Base-by-base conservation (phyloP, 2,329 filamentous ascomycete genomes). In the Cryphonectria parasitica region DNA sequence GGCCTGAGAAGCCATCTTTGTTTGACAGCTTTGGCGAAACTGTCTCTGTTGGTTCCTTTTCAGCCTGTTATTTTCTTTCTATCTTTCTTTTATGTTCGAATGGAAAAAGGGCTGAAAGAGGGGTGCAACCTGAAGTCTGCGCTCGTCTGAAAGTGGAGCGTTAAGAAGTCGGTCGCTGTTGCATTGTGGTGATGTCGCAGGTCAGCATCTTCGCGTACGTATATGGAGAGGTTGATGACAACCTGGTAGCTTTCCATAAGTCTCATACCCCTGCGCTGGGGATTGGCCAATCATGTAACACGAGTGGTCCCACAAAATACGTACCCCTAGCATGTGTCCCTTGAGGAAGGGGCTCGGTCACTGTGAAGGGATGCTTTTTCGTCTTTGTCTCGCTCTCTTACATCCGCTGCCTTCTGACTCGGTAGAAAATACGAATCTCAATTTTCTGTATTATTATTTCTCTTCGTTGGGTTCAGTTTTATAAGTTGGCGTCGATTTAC, bases 1-100 rank as follows among this genome's bases (percentile, higher is more conserved):
- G 77, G 79, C 83, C 68, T 83, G 80, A 43, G 85, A 79, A 67
- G 85, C 82, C 85, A 87, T 88, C 71, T 73, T 73, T 78, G 19
- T 69, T 68, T 73, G 54, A 61, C 41, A 41, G 61, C 41, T 41
- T 25, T 45, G 61, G n/a, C 36, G 61, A n/a, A 45, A 43, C 36
- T n/a, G n/a, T 25, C 61, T 45, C 43, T 45, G 2, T 6, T 34
- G 62, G 62, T 15, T 43, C 25, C 10, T 43, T 28, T 15, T n/a
- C 52, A 54, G 52, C n/a, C 54, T 31, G 1, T 31, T 31, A 31
- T 19, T 28, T 17, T 31, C 13, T 31, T 13, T 31, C 1, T 58
- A 19, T 10, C 1, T 49, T 10, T 2, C 19, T n/a, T n/a, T 49
- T 11, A 6, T n/a, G 22, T 11, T 17, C 6, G 28, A 31, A 19